Base-by-base conservation (phyloP, 1,139 yeast genomes). In the Geotrichum macrosporum region DNA sequence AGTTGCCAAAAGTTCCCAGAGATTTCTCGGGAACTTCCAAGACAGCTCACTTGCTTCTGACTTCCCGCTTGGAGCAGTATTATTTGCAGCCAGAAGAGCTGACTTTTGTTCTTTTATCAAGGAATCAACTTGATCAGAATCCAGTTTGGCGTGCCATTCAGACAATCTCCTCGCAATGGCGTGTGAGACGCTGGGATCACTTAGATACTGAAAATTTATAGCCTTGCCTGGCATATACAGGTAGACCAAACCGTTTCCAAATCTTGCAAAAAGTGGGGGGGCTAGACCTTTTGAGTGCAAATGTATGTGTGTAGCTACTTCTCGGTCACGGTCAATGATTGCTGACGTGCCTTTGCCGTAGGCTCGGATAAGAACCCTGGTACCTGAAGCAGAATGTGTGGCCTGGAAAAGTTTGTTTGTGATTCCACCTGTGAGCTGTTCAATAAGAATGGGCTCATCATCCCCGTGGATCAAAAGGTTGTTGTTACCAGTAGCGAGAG, bases 271-370 rank as follows among this genome's bases (percentile, higher is more conserved):
- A 24, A 84, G 75, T 1, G 80, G 74, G 0, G 94, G 88, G 0
- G 94, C 94, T 54, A 84, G 71, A 6, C 72, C 68, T 35, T 80
- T 70, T 1, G 82, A 72, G 57, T 81, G 74, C 44, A 84, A 70
- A 41, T 79, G 76, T 47, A 80, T 64, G 61, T 84, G 92, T 54
- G 84, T 81, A 27, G 82, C 81, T 60, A 80, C 81, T 61, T 84
- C 94, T 29, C 89, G 69, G 57, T 81, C 83, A 54, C 94, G 70
- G 62, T 84, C 88, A 36, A 84, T 84, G 48, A 84, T 82, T 33
- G 81, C 68, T 51, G 75, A 76, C 0, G 94, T 84, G 15, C 89
- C 89, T 49, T 78, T 76, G 8, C 94, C 94, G 56, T 84, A 84
- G 0, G 84, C 81, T 50, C 94, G 69, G 52, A 83, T 80, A 35